A percentile compares a stretch with the other conserved stretches of the same genome.
Evolutionary conservation across 1,139 yeast species (phyloP).

Genomic region (Arxiozyma heterogenica): DNA sequence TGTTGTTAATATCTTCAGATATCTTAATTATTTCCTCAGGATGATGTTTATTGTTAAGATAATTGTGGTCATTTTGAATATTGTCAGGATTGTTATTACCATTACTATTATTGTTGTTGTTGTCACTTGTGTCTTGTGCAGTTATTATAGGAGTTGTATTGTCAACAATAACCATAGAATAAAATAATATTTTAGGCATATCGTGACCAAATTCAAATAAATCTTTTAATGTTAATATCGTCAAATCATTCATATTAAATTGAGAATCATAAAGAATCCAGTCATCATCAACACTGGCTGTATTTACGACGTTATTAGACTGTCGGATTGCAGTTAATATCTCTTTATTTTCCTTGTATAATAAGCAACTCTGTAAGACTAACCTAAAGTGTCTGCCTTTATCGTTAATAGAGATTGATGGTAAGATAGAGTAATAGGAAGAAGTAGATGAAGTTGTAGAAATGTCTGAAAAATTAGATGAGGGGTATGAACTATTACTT

Average conservation of each 20-base stretch:
- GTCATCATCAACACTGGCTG: constrained; percentile 31
- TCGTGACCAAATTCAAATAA: constrained; percentile 26
- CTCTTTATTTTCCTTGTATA: constrained; percentile 22
- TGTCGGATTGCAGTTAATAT: constrained; percentile 29
- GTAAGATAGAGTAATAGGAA: constrained; percentile 23
- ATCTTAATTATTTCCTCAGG: not conserved
- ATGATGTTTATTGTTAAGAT: not conserved
- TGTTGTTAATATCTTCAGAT: not conserved
- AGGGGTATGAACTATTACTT: constrained; percentile 2
- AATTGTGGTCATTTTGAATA: not conserved
- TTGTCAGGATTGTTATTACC: not conserved
- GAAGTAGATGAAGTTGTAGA: constrained; percentile 3
- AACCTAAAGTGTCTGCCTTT: constrained; percentile 25
- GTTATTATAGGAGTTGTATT: constrained; percentile 1
- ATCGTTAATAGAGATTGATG: constrained; percentile 27
- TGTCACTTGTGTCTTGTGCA: not conserved
- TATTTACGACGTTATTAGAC: constrained; percentile 24
- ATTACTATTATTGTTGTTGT: not conserved
- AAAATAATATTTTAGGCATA: constrained; percentile 32
- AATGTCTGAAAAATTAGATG: not conserved
- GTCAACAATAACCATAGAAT: constrained; percentile 26
- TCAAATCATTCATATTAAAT: constrained; percentile 32
- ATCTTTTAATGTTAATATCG: constrained; percentile 31
- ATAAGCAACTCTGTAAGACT: constrained; percentile 27
- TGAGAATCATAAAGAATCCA: constrained; percentile 35